Evolutionary conservation across 1,284 basidiomycete genomes (phyloP), one percentile per base, ranked within the genome.

Genomic region (Apiotrichum sp.): DNA sequence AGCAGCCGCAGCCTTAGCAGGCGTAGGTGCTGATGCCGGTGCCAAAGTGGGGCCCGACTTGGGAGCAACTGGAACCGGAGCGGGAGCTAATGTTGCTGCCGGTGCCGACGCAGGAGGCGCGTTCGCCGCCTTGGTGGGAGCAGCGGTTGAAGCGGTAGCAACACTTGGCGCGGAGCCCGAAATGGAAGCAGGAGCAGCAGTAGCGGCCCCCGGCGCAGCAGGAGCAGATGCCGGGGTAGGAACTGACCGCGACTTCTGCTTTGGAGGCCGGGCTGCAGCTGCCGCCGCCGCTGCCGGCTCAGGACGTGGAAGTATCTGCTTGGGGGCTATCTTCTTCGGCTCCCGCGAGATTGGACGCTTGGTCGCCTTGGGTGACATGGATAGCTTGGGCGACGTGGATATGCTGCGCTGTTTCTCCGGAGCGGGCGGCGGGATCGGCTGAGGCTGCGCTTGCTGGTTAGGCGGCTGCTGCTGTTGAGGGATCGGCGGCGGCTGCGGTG

Each of bases 241-340:
- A 22, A 22, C 22, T 22, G 22, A 22, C 22, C 22, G 22, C 22
- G 22, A 22, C 22, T 22, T 22, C 22, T 22, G 22, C 22, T 22
- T 22, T 22, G 22, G 22, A 22, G 22, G 22, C 22, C 22, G 22
- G 9, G 35, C 33, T n/a, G 47, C 22, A 13, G 31, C 32, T 6
- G 47, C 38, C 47, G 38, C 47, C 5, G 31, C n/a, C 34, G 7
- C 32, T 3, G 29, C 29, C 4, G 47, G 47, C 22, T 42, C 49
- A 8, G 40, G 49, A 3, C 39, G 39, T 4, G 49, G 49, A 6
- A 50, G 14, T 7, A 50, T 50, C 32, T 42, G 32, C 49, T 42
- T 41, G n/a, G 49, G 49, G 6, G 47, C 47, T 40, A 49, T 49
- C 31, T 50, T 40, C 49, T 50, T 41, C 7, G 39, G 49, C 49